A percentile compares a stretch with the other conserved stretches of the same genome.
phyloP scores from a whole-genome alignment of 2,329 filamentous ascomycete genomes.

The Talaromyces sp. region DNA sequence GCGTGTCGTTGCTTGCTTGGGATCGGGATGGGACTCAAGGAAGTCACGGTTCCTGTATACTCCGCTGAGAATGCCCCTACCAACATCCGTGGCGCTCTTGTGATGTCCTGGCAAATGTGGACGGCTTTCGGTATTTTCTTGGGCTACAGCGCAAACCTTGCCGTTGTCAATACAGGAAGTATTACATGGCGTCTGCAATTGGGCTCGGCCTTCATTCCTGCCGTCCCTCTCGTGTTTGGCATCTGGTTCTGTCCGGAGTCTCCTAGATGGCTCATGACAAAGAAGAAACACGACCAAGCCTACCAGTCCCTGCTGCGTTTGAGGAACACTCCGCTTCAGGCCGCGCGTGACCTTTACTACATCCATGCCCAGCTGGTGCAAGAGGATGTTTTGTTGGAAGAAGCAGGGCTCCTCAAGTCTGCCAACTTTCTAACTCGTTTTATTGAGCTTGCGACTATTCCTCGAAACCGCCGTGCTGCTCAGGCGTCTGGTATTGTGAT shows the following conservation, averaged over 20 bases:
- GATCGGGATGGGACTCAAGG: constrained; percentile 58
- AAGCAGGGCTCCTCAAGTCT: constrained; percentile 30
- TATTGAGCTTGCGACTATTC: constrained; percentile 46
- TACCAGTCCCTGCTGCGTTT: constrained; percentile 56
- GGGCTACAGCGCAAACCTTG: constrained; percentile 62
- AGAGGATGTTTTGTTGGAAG: constrained; percentile 28
- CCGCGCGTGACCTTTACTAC: constrained; percentile 60
- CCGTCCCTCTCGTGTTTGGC: constrained; percentile 56
- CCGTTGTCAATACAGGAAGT: constrained; percentile 54
- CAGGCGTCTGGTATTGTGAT: constrained; percentile 75
- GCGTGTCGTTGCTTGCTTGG: constrained; percentile 55
- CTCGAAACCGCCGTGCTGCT: constrained; percentile 56
- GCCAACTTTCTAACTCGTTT: constrained; percentile 60
- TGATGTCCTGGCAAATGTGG: constrained; percentile 53
- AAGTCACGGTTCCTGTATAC: constrained; percentile 53
- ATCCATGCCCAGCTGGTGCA: constrained; percentile 51
- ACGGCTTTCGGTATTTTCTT: constrained; percentile 63
- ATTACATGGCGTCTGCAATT: constrained; percentile 63
- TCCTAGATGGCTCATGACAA: constrained; percentile 65
- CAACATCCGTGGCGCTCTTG: constrained; percentile 51
- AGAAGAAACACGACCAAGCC: constrained; percentile 58
- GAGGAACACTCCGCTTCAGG: constrained; percentile 56
- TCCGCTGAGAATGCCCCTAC: constrained; percentile 56
- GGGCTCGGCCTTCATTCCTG: constrained; percentile 62
- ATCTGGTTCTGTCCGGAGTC: constrained; percentile 62